Evolutionary conservation across 1,284 basidiomycete genomes (phyloP), one percentile per base, ranked within the genome.

Genomic region (Ganoderma sinense): DNA sequence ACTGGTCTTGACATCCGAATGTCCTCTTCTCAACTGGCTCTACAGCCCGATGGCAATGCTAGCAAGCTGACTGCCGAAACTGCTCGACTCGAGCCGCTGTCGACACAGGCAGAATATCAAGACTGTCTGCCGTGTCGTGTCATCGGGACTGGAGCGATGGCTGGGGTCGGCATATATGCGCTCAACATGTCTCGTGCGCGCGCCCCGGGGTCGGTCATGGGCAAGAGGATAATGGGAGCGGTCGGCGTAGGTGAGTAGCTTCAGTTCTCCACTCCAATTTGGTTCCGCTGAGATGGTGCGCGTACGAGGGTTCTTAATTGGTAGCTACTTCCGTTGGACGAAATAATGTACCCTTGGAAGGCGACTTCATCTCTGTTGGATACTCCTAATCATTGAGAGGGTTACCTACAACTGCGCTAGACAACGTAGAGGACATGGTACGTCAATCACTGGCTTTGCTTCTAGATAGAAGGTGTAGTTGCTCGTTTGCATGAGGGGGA

Each of bases 91-190:
- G 40, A 40, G 39, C 39, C 23, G n/a, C 4, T 26, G 2, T 18
- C n/a, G 39, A 23, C 59, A 26, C 59, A 61, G 14, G 39, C 39
- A 51, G 62, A 63, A 45, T 63, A 45, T 48, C 45, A 85, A 68
- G 78, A 87, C 75, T 77, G 86, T 73, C 75, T 86, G 5, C 73
- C 78, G 10, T 83, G 80, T 45, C 78, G 80, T 43, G 73, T 82
- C 59, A 77, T 84, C 63, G 80, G 81, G n/a, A 78, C 80, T 29
- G 74, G 75, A 62, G 79, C 82, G 6, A 72, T 83, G 1, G 80
- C 75, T 31, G 80, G 73, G 11, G 76, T 79, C 16, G 82, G 82
- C 6, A 26, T 82, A 31, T 81, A 82, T 64, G 81, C 81, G 4
- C 73, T 83, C 23, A 76, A 79, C 48, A 73, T 76, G 70, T 80